Evolutionary conservation across 2,329 filamentous ascomycete species (phyloP).

Genomic region (Fusarium pseudoanthophilum): DNA sequence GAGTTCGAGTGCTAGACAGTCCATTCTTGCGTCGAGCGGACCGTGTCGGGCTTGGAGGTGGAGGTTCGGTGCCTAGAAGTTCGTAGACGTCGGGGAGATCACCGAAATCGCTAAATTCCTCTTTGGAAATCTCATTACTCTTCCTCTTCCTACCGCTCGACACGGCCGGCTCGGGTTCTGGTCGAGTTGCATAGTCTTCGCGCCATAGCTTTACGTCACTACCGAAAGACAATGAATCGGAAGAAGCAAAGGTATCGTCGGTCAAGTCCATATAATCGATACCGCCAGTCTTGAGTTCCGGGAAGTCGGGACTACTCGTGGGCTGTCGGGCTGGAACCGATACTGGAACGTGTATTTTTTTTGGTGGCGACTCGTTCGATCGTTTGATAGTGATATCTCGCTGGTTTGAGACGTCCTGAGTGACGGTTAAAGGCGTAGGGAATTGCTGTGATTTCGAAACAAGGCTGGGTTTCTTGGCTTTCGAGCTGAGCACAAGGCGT

Average conservation of each 20-base stretch:
- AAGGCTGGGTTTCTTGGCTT: slow-evolving; percentile 58
- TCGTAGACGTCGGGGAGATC: slow-evolving; percentile 67
- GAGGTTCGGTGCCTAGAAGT: slow-evolving; percentile 55
- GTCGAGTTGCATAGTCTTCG: slow-evolving; percentile 54
- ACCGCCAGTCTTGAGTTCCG: slow-evolving; percentile 50
- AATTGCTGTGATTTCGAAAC: slow-evolving; percentile 54
- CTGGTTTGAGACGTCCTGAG: slow-evolving; percentile 33
- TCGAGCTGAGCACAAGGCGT: slow-evolving; percentile 56
- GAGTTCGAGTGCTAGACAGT: slow-evolving; percentile 30
- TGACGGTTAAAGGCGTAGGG: slow-evolving; percentile 52
- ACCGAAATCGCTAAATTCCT: slow-evolving; percentile 52
- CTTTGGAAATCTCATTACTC: slow-evolving; percentile 58
- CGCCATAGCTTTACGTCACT: slow-evolving; percentile 56
- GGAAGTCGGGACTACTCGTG: slow-evolving; percentile 48
- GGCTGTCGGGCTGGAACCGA: background rate
- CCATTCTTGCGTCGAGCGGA: slow-evolving; percentile 37
- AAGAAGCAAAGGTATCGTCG: slow-evolving; percentile 48
- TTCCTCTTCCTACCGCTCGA: slow-evolving; percentile 63
- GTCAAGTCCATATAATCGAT: slow-evolving; percentile 56
- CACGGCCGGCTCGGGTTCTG: slow-evolving; percentile 51
- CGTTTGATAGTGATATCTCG: slow-evolving; percentile 23
- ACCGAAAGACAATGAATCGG: slow-evolving; percentile 50
- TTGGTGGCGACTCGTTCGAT: slow-evolving; percentile 39
- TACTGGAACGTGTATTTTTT: slow-evolving; percentile 36
- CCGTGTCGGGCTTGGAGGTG: slow-evolving; percentile 49